These are phyloP conservation scores for Verticillium klebahnii DNA, from an alignment of 2,329 filamentous ascomycete genomes.

Conservation along the genomic window DNA sequence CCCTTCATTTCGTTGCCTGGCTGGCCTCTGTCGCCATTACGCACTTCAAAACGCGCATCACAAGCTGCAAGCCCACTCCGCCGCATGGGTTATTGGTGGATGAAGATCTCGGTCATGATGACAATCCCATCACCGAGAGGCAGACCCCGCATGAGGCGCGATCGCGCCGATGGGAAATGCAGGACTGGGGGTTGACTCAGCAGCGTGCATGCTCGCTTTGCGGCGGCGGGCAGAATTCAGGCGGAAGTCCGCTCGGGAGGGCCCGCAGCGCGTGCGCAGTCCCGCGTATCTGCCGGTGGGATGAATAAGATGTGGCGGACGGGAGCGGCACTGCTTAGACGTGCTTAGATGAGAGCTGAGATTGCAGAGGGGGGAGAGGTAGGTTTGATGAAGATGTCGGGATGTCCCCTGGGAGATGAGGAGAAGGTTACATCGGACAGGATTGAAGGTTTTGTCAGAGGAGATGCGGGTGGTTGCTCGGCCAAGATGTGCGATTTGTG, in stretches of 20 bases:
- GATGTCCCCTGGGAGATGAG: neutral
- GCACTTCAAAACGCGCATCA: neutral
- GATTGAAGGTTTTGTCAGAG: neutral
- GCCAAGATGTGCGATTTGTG: too few relatives aligned
- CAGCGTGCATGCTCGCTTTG: too few relatives aligned
- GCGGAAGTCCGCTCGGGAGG: neutral
- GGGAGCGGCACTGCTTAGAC: neutral
- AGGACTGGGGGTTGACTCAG: too few relatives aligned
- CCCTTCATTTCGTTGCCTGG: neutral
- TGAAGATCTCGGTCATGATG: too few relatives aligned
- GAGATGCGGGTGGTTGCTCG: neutral
- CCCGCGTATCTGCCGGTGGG: neutral
- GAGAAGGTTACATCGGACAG: neutral
- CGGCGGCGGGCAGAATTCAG: neutral
- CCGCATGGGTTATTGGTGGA: too few relatives aligned
- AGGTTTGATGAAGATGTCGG: neutral
- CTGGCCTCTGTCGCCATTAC: neutral
- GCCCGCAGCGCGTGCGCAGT: neutral
- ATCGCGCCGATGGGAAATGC: too few relatives aligned
- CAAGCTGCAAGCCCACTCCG: neutral
- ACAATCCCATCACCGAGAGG: too few relatives aligned
- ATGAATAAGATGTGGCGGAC: neutral
- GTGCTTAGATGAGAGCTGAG: neutral
- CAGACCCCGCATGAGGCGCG: too few relatives aligned
- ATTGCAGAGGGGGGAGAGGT: too few relatives aligned